These are phyloP conservation scores for Rubroshorea leprosula DNA, from an alignment of 345 rosid species.

Conservation along the genomic window DNA sequence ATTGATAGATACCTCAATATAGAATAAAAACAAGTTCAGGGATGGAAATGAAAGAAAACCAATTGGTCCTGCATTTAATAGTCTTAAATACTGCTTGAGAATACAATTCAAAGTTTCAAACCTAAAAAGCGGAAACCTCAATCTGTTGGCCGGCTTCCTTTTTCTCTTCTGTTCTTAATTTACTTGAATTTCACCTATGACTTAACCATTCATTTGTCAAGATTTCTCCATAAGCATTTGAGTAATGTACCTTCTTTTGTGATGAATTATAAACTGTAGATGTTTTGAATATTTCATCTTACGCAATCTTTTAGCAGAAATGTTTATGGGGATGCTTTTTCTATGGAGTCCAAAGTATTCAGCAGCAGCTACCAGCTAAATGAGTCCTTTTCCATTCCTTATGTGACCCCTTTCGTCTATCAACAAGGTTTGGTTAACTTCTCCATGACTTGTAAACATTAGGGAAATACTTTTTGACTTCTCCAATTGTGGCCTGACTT, in stretches of 20 bases:
- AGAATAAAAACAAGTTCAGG: neutral
- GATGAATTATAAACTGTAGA: too few relatives aligned
- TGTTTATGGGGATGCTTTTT: conserved; percentile 20
- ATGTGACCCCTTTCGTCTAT: conserved; percentile 19
- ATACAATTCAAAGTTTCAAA: neutral
- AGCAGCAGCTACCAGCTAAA: conserved; percentile 22
- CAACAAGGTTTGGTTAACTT: conserved; percentile 31
- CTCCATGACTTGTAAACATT: too few relatives aligned
- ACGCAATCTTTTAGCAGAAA: conserved; percentile 17
- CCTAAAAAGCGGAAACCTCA: neutral
- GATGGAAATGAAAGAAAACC: neutral
- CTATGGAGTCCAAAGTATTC: conserved; percentile 24
- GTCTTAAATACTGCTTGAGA: neutral
- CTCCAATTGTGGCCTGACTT: neutral
- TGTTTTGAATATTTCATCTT: neutral
- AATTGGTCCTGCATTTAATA: neutral
- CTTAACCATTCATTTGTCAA: conserved; percentile 10
- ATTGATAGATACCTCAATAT: neutral
- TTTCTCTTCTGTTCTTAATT: too few relatives aligned
- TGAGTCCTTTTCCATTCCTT: conserved; percentile 25
- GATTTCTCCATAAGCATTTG: neutral
- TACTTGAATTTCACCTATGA: too few relatives aligned
- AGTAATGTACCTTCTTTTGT: neutral
- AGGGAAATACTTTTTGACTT: too few relatives aligned
- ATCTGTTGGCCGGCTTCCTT: neutral